Evolutionary conservation across 805 yeast genomes (phyloP), one percentile per base, ranked within the genome.

Genomic region (Myxozyma lipomycoides): DNA sequence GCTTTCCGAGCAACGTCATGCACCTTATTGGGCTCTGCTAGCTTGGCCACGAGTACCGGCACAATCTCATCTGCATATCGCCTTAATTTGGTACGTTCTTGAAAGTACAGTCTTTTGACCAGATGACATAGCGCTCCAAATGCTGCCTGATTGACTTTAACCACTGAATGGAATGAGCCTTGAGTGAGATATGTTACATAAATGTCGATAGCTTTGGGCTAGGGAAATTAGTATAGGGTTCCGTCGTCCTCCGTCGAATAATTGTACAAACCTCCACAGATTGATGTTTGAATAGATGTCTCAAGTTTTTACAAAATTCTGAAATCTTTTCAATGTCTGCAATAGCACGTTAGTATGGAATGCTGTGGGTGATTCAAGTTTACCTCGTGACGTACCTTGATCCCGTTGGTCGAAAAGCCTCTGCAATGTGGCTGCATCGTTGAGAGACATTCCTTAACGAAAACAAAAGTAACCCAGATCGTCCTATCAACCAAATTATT

Each of bases 71-170:
- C 56, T 7, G 70, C 61, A 18, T 67, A 61, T n/a, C 55, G 61
- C n/a, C 59, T 50, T 22, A 73, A 61, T 17, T 63, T 62, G 12
- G 61, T 51, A n/a, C 65, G 63, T 35, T 71, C 66, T 46, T 64
- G 79, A 58, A 69, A 67, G 22, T 73, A 69, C 5, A 73, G 67
- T 7, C 79, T 64, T 51, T 74, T 73, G 22, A 73, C 66, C 15
- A 76, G 58, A 57, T 76, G 75, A 53, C 77, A 73, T 18, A 75
- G 58, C 25, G 77, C 62, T 1, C 77, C 70, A 51, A 75, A 74
- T 0, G 76, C 64, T 36, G 46, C 42, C 21, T 55, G 59, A 3
- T 51, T 40, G 17, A 55, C 46, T 32, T 46, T 40, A 28, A 41
- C n/a, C 18, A 44, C 32, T 12, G 36, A 38, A 25, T 47, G 24